phyloP scores from a whole-genome alignment of 31 red algal genomes.

The Asparagopsis taxiformis region DNA sequence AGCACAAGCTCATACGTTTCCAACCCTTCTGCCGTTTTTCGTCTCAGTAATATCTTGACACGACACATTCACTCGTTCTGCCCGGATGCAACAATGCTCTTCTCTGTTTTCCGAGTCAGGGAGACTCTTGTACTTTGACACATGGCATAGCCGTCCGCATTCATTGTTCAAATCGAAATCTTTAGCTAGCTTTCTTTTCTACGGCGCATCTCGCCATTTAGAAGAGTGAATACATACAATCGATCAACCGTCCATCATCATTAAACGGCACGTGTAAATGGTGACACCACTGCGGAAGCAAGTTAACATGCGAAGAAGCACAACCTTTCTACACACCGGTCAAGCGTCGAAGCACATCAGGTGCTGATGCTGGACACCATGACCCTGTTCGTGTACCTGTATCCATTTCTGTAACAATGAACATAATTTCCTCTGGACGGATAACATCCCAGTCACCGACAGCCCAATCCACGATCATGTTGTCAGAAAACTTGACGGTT shows the following conservation, averaged over 20 bases:
- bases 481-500: slow-evolving; percentile 31
- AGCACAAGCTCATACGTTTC: background rate
- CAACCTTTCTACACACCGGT: background rate
- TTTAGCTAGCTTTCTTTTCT: slow-evolving; percentile 1
- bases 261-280: background rate
- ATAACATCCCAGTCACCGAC: slow-evolving; percentile 26
- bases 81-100: background rate
- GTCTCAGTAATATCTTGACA: background rate
- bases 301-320: no score
- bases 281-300: background rate
- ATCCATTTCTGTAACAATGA: slow-evolving; percentile 41
- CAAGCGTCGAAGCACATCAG: slow-evolving; percentile 27
- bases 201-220: background rate
- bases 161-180: slow-evolving; percentile 1
- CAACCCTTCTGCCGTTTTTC: background rate
- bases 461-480: slow-evolving; percentile 26
- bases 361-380: slow-evolving; percentile 18
- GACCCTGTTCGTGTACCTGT: slow-evolving; percentile 14
- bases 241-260: background rate
- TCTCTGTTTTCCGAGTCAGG: background rate
- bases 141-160: background rate
- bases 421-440: slow-evolving; percentile 20
- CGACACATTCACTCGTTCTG: background rate
- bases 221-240: background rate
- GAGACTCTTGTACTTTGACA: background rate